A percentile compares a stretch with the other conserved stretches of the same genome.
Conservation (phyloP, 805 yeast species). For the Candida suzukii region DNA sequence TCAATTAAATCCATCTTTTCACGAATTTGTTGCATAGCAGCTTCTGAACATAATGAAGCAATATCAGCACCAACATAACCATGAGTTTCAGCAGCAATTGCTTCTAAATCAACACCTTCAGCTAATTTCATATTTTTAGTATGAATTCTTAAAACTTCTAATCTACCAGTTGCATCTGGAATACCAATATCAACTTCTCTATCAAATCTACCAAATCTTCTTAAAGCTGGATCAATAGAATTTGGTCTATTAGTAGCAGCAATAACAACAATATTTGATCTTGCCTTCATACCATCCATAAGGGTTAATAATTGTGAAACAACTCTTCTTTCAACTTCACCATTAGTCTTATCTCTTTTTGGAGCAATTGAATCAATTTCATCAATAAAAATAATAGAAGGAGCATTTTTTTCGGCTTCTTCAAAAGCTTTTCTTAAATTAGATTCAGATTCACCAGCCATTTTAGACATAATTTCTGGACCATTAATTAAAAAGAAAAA, state of each 20-base stretch:
- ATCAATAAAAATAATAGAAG: slow-evolving; percentile 95
- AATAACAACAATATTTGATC: slow-evolving; percentile 95
- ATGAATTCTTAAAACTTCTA: slow-evolving; percentile 94
- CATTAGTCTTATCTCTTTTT: slow-evolving; percentile 99
- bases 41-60: slow-evolving; percentile 98
- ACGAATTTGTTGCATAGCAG: slow-evolving; percentile 99
- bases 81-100: slow-evolving; percentile 95
- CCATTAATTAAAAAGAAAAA: slow-evolving; percentile 97
- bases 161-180: slow-evolving; percentile 98
- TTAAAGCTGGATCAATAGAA: slow-evolving; percentile 78
- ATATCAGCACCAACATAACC: slow-evolving; percentile 99
- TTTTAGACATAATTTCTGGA: slow-evolving; percentile 99
- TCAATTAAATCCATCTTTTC: slow-evolving; percentile 99
- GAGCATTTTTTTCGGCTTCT: slow-evolving; percentile 98
- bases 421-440: slow-evolving; percentile 96
- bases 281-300: slow-evolving; percentile 99
- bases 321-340: slow-evolving; percentile 99
- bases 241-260: slow-evolving; percentile 94
- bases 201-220: slow-evolving; percentile 82
- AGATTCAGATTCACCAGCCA: slow-evolving; percentile 99
- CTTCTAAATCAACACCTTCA: slow-evolving; percentile 92
- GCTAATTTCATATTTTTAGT: slow-evolving; percentile 97
- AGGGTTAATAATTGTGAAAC: slow-evolving; percentile 95
- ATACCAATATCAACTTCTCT: slow-evolving; percentile 84
- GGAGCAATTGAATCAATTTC: slow-evolving; percentile 99